Percentiles rank a stretch among this genome's conserved stretches.
Evolutionary conservation across 2,329 filamentous ascomycete species (phyloP).

Genomic region (Botrytis aclada): DNA sequence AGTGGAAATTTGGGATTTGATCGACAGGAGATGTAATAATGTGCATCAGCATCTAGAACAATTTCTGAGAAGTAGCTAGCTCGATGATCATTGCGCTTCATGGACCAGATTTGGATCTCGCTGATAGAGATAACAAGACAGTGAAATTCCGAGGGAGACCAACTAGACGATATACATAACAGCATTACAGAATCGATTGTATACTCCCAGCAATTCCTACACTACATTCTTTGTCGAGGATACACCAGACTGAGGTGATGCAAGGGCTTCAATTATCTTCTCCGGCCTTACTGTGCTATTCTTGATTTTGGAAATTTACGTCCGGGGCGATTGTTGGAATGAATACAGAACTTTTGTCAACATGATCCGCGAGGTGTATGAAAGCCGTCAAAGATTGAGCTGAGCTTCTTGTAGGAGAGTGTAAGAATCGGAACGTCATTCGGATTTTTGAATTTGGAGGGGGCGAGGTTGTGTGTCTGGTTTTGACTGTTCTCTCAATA

Average conservation of each 20-base stretch:
- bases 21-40: not conserved
- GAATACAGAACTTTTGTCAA: not conserved
- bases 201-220: not conserved
- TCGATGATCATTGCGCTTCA: not conserved
- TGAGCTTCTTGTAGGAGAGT: not conserved
- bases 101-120: not conserved
- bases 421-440: not conserved
- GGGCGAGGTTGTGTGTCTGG: not conserved
- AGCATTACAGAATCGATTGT: not conserved
- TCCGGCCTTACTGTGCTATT: not conserved
- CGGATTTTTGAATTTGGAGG: too few relatives aligned
- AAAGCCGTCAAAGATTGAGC: not conserved
- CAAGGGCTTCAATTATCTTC: not conserved
- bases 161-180: not conserved
- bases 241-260: not conserved
- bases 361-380: not conserved
- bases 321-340: not conserved
- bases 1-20: not conserved
- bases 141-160: not conserved
- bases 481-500: not conserved
- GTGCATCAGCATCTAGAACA: not conserved
- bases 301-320: not conserved
- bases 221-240: not conserved
- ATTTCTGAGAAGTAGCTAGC: not conserved
- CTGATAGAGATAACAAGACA: not conserved